phyloP scores from a whole-genome alignment of 352 stramenopile genomes.

The Phytophthora agathidicida region DNA sequence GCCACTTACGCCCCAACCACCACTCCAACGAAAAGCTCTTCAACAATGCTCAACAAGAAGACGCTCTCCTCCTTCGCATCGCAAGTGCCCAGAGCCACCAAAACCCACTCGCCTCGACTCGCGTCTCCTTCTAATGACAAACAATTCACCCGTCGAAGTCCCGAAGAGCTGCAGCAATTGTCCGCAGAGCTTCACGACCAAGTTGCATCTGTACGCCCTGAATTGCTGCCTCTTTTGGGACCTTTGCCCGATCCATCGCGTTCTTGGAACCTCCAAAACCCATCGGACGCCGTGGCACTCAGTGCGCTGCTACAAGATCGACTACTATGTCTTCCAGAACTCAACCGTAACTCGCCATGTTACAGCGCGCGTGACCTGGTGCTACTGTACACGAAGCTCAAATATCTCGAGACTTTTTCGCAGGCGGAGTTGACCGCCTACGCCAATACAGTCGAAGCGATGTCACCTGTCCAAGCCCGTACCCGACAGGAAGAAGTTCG shows the following conservation, averaged over 20 bases:
- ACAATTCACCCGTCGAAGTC: constrained; percentile 3
- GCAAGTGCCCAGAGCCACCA: constrained; percentile 35
- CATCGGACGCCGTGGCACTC: constrained; percentile 67
- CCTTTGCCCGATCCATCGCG: constrained; percentile 3
- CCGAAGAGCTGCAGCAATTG: constrained; percentile 17
- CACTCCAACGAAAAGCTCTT: background rate
- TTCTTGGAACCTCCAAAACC: constrained; percentile 45
- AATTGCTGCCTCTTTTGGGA: constrained; percentile 64
- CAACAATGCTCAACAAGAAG: constrained; percentile 24
- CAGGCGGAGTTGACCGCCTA: constrained; percentile 63
- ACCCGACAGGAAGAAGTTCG: constrained; percentile 62
- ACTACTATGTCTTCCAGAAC: constrained; percentile 71
- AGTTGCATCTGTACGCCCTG: constrained; percentile 47
- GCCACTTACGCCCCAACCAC: constrained; percentile 8
- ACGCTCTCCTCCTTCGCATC: constrained; percentile 34
- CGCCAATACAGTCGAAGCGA: constrained; percentile 23
- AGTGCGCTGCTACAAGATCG: constrained; percentile 74
- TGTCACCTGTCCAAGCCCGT: constrained; percentile 8
- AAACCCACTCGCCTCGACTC: constrained; percentile 35
- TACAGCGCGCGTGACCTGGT: constrained; percentile 82
- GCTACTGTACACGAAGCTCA: constrained; percentile 85
- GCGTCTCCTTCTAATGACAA: constrained; percentile 14
- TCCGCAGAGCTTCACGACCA: constrained; percentile 45
- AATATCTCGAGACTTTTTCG: constrained; percentile 82
- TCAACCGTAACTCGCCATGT: constrained; percentile 83